Evolutionary conservation across 2,329 filamentous ascomycete genomes (phyloP), one percentile per base, ranked within the genome.

Genomic region (Xylariaceae sp.): DNA sequence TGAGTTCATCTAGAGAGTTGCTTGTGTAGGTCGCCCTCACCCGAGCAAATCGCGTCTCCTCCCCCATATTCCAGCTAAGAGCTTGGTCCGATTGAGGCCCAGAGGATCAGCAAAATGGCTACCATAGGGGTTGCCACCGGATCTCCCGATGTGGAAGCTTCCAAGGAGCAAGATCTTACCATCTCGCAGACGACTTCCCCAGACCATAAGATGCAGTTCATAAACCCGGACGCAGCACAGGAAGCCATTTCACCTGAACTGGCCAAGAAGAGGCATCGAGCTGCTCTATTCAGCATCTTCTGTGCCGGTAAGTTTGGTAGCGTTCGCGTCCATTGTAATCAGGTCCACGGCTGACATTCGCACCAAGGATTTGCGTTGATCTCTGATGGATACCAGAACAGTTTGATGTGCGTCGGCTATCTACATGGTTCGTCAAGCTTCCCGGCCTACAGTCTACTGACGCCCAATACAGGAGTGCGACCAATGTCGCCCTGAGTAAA

Each of bases 311-410:
- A 56, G 54, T n/a, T 11, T 19, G 11, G 12, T 39, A 31, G 31
- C 9, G 11, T 8, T 31, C 19, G 26, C 32, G 27, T 39, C 3
- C 5, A n/a, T 39, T 2, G 19, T 12, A 4, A 11, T 41, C 26
- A 7, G 26, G 26, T n/a, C 5, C 3, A 12, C 32, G 11, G 8
- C 43, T 45, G 9, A 54, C 40, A 2, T 4, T 4, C 9, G 9
- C 7, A 35, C 19, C 19, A 55, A 50, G 54, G 54, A 7, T 53
- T 47, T 43, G 54, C 54, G 1, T 47, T 56, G 26, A 54, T 56
- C 30, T 56, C 54, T 6, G 54, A 56, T 54, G 54, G 54, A 26
- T 56, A 56, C 49, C 54, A 56, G 30, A 56, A 56, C 27, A 56
- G 50, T 26, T 50, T 56, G 37, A 56, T 56, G 54, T 56, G 50